Evolutionary conservation across 2,329 filamentous ascomycete species (phyloP), one percentile per base, ranked within the genome.

Genomic region (Xylaria sp.): DNA sequence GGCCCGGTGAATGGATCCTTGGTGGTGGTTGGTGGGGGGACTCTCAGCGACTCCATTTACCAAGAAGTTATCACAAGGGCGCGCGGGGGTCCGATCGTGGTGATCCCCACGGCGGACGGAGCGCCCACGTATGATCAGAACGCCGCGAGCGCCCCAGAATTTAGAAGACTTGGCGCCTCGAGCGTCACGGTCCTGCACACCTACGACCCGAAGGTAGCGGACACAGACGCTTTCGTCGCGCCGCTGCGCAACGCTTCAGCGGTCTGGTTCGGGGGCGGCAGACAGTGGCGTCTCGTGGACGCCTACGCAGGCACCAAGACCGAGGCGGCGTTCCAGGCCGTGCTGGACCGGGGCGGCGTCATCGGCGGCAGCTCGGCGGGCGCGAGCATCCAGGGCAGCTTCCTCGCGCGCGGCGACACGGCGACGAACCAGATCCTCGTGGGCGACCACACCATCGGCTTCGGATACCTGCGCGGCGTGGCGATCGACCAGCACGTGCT

Each of bases 401-500:
- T 79, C 62, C 75, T 79, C 0, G 76, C 76, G 43, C 74, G 77
- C 13, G 78, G 78, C 5, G 78, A 79, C 55, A 78, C 77, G n/a
- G 67, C 69, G 7, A 75, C 72, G 52, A 79, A 79, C 66, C 75
- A 77, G 66, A 62, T 78, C 28, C 71, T 78, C 31, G 75, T 79
- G 0, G 77, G 77, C 33, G 77, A 79, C 60, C 77, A 79, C 66
- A 75, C 74, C 43, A 75, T 77, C 2, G 77, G 77, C 0, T 79
- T 79, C 54, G 78, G 77, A 1, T 79, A 76, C 62, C 56, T 78
- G 31, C 72, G 72, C 43, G 64, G 75, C 58, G 73, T 73, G 1
- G 78, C 78, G 10, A 73, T 79, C 61, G 77, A 79, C 61, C 78
- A 79, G 66, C 78, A 79, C 61, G 75, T 79, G 15, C 74, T 79